Base-by-base conservation (phyloP, 2,329 filamentous ascomycete genomes). In the Scytalidium sp. region DNA sequence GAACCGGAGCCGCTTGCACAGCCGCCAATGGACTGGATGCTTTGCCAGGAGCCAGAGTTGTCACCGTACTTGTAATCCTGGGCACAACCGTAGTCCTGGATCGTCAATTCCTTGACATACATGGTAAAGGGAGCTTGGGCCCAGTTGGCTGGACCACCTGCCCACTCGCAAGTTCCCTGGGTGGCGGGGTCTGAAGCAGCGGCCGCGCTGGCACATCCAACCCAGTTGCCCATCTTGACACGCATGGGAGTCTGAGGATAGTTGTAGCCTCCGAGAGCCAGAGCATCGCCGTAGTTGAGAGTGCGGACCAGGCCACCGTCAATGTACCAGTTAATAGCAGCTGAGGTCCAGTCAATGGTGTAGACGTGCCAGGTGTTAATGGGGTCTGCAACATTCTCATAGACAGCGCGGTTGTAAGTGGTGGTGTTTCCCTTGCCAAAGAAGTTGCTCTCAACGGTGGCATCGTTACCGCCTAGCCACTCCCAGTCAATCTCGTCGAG, bases 191-290 rank as follows among this genome's bases (percentile, higher is more conserved):
- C 66, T 47, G 72, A 69, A 19, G 70, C 76, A 20, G 58, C 59
- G 39, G 45, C 46, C 9, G 45, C 51, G 46, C 57, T 50, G 19
- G 52, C 46, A 46, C 63, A 65, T 47, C 60, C 67, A 41, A 76
- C 68, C 74, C 78, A 82, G 55, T 77, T 76, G 45, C 83, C 81
- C 45, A 87, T 70, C 71, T 83, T 83, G 59, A 86, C 64, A 49
- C 79, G 78, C 78, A 85, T 85, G 9, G 86, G 86, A 1, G 84
- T 86, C 68, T 89, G 86, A 2, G 86, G 86, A 68, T 78, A 90
- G 64, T 73, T 75, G 51, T 70, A 67, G 53, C 80, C 81, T 8
- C 71, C 70, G 43, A 78, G 46, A 42, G 75, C 64, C 50, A 78
- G 51, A 32, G 75, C 60, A 54, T 77, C 74, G 40, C 59, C 62